Conservation (phyloP, 768 basidiomycete genomes). For the Amanita polypyramis region DNA sequence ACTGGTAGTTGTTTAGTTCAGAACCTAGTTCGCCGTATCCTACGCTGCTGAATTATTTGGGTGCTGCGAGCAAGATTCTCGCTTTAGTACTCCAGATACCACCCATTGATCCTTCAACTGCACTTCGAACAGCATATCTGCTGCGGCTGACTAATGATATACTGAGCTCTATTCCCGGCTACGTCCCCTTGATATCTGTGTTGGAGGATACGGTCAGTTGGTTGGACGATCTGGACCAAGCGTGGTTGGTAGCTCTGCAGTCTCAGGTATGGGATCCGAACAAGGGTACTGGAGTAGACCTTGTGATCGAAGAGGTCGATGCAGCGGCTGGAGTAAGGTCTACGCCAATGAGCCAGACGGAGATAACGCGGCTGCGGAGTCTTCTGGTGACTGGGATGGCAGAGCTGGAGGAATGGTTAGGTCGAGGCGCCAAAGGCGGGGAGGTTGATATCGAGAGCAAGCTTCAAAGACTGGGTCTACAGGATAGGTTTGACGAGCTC, state of each 20-base stretch:
- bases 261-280: slow-evolving; percentile 58
- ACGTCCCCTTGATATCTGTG: slow-evolving; percentile 32
- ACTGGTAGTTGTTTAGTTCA: slow-evolving; percentile 24
- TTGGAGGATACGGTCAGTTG: slow-evolving; percentile 52
- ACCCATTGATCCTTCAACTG: slow-evolving; percentile 59
- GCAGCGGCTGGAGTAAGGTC: slow-evolving; percentile 24
- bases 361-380: slow-evolving; percentile 59
- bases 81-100: slow-evolving; percentile 64
- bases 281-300: slow-evolving; percentile 22
- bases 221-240: slow-evolving; percentile 65
- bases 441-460: slow-evolving; percentile 26
- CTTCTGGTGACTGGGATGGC: slow-evolving; percentile 50
- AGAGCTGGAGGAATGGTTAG: slow-evolving; percentile 62
- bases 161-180: slow-evolving; percentile 50
- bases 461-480: slow-evolving; percentile 41
- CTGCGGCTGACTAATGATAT: slow-evolving; percentile 65
- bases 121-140: slow-evolving; percentile 56
- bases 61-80: slow-evolving; percentile 43
- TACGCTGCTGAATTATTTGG: slow-evolving; percentile 51
- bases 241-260: slow-evolving; percentile 59
- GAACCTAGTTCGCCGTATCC: slow-evolving; percentile 41
- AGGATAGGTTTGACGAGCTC: slow-evolving; percentile 53
- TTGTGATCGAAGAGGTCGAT: slow-evolving; percentile 26
- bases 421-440: slow-evolving; percentile 16
- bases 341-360: slow-evolving; percentile 55